Base-by-base conservation (phyloP, 495 filamentous ascomycete genomes). In the Cudoniella acicularis region DNA sequence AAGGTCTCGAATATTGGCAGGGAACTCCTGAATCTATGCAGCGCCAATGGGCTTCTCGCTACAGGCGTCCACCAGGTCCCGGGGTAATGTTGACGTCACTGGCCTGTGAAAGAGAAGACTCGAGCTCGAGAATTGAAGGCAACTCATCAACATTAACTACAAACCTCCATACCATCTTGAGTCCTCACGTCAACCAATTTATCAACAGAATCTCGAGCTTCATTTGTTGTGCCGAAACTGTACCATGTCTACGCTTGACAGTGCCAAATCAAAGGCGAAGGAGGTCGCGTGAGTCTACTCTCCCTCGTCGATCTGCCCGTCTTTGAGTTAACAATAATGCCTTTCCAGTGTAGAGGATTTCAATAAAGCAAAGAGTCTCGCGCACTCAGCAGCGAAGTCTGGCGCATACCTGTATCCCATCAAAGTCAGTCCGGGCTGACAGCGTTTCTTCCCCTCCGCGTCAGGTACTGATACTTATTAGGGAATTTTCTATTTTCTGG, bases 401-500 rank as follows among this genome's bases (percentile, higher is more conserved):
- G 80, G 83, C 18, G 83, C 90, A n/a, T 96, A 92, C 68, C 64
- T 92, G 50, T 96, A 96, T 73, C 92, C 92, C 45, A 75, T 96
- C 66, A 90, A 89, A 75, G 91, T 88, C 74, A 54, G 67, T 21
- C 30, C 17, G 18, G 20, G 11, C 13, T 11, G 1, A 23, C 49
- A 20, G 2, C 30, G 10, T 9, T 40, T 11, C 22, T 42, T 22
- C 2, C n/a, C 17, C 52, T 10, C 20, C 23, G 50, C 8, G 30
- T 36, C 46, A 27, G 47, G 49, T 53, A 26, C 27, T 24, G 16
- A 43, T 22, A 1, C 21, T 26, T 26, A 1, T n/a, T 51, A 88
- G 85, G 91, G 93, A 0, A 89, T 97, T 49, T 61, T 87, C 67
- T 96, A 93, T 76, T 89, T 96, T 67, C 41, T 81, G 53, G 75